phyloP scores from a whole-genome alignment of 2,329 filamentous ascomycete genomes.

The Amylocarpus encephaloides region DNA sequence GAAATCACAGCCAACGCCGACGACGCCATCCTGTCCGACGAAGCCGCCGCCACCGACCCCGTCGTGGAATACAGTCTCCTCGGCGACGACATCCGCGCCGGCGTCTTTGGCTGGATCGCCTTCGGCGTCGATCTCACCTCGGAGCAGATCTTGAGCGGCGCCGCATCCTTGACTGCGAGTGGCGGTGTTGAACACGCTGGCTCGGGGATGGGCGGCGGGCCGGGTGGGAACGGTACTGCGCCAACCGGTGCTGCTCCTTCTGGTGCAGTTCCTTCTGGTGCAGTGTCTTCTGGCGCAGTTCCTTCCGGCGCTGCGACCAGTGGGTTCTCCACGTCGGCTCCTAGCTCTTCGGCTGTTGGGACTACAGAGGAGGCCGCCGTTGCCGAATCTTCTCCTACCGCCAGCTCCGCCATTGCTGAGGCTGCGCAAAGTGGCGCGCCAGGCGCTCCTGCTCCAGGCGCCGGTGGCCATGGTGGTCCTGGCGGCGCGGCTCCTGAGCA shows the following conservation, averaged over 20 bases:
- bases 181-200: not conserved
- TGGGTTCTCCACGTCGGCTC: not conserved
- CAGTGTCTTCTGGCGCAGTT: not conserved
- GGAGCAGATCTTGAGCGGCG: not conserved
- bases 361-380: too few species aligned
- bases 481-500: too few species aligned
- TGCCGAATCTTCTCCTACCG: too few species aligned
- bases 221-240: not conserved
- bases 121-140: slow-evolving; percentile 32
- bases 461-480: too few species aligned
- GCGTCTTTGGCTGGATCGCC: slow-evolving; percentile 49
- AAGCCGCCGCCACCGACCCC: slow-evolving; percentile 43
- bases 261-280: not conserved
- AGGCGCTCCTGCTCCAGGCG: too few species aligned
- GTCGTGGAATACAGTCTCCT: slow-evolving; percentile 52
- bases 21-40: slow-evolving; percentile 37
- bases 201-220: not conserved
- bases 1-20: slow-evolving; percentile 30
- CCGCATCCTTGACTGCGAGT: not conserved
- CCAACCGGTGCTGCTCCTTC: not conserved
- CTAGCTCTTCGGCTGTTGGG: not conserved
- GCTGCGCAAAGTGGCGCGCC: too few species aligned
- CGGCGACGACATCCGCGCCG: slow-evolving; percentile 44
- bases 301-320: not conserved
- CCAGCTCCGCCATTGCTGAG: too few species aligned